Percentiles rank a stretch among this genome's conserved stretches.
phyloP scores from a whole-genome alignment of 805 yeast genomes.

The Jamesozyma jinghongensis region DNA sequence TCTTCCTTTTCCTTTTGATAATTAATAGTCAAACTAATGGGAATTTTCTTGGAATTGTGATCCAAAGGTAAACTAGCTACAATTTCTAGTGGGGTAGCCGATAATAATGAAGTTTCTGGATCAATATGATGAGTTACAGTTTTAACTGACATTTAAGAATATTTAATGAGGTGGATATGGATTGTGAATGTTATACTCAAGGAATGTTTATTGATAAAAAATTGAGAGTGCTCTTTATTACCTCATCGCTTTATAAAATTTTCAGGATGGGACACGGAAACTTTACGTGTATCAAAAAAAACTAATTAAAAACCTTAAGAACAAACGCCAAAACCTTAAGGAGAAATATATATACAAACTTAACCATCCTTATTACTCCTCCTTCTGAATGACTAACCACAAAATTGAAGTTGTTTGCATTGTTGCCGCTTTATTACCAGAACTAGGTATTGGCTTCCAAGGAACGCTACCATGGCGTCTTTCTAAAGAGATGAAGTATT shows the following conservation, averaged over 20 bases:
- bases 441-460: slow-evolving; percentile 72
- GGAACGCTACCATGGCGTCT: slow-evolving; percentile 86
- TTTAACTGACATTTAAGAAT: slow-evolving; percentile 8
- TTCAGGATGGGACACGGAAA: too few species aligned
- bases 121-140: slow-evolving; percentile 11
- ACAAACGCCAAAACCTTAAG: background rate
- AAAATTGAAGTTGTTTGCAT: slow-evolving; percentile 46
- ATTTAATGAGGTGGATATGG: background rate
- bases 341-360: background rate
- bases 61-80: slow-evolving; percentile 18
- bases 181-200: background rate
- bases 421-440: slow-evolving; percentile 80
- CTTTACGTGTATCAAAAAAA: too few species aligned
- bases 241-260: too few species aligned
- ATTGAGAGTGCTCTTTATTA: background rate
- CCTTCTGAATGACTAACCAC: slow-evolving; percentile 3
- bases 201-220: background rate
- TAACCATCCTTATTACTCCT: too few species aligned
- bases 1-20: slow-evolving; percentile 5
- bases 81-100: slow-evolving; percentile 11
- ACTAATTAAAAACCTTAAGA: background rate
- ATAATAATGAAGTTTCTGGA: slow-evolving; percentile 5
- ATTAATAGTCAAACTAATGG: slow-evolving; percentile 15
- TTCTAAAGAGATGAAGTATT: slow-evolving; percentile 75
- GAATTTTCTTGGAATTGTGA: slow-evolving; percentile 11